Conservation (phyloP, 2,329 filamentous ascomycete genomes). For the Talaromyces rugulosus region DNA sequence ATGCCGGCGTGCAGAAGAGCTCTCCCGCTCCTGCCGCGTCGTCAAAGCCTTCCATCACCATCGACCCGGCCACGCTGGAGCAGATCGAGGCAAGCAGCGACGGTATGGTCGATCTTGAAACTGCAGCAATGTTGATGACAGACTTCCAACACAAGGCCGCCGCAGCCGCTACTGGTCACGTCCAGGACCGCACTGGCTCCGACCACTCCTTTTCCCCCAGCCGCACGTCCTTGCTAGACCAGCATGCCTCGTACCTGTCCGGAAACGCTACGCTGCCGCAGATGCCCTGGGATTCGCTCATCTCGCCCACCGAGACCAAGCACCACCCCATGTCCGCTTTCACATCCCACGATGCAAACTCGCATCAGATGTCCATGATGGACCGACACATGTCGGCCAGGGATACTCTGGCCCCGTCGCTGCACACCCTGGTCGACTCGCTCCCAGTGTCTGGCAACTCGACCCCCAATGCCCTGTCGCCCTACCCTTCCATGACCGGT, state of each 20-base stretch:
- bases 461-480: conserved; percentile 70
- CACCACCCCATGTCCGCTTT: conserved; percentile 67
- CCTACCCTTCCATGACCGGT: conserved; percentile 64
- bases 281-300: conserved; percentile 87
- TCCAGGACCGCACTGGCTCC: conserved; percentile 42
- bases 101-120: conserved; percentile 90
- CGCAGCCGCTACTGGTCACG: conserved; percentile 51
- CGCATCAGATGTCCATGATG: conserved; percentile 65
- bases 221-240: conserved; percentile 69
- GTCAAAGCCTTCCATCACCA: conserved; percentile 69
- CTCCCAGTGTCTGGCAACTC: conserved; percentile 64
- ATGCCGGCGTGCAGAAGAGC: conserved; percentile 31
- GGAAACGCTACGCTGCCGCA: conserved; percentile 78
- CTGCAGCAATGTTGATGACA: conserved; percentile 96
- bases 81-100: conserved; percentile 90
- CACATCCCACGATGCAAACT: conserved; percentile 60
- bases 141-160: conserved; percentile 97
- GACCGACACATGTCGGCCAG: conserved; percentile 57
- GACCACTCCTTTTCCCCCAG: conserved; percentile 69
- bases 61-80: conserved; percentile 83
- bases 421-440: conserved; percentile 70
- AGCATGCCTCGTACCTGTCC: conserved; percentile 70
- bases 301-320: conserved; percentile 70
- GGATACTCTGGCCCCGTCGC: conserved; percentile 60
- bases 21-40: conserved; percentile 39